These are phyloP conservation scores for Aspergillus nidulans DNA, from an alignment of 495 filamentous ascomycete genomes.

Conservation along the genomic window DNA sequence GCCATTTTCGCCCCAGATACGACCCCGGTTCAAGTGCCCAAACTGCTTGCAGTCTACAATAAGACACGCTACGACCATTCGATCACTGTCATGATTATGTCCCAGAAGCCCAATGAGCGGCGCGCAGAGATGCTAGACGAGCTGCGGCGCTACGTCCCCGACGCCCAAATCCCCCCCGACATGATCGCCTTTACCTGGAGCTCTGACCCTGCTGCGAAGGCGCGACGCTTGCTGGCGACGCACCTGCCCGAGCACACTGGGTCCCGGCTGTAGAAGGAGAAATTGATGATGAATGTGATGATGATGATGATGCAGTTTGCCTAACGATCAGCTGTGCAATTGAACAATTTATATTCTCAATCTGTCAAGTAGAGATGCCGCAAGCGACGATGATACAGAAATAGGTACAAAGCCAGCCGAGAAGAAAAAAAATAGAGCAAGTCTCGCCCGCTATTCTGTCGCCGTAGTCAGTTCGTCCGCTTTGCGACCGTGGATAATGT, in stretches of 20 bases:
- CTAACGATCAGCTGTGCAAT: too few species aligned
- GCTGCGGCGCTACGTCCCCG: neutral
- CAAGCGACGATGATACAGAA: too few species aligned
- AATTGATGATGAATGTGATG: too few species aligned
- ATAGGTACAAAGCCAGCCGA: too few species aligned
- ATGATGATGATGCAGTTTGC: too few species aligned
- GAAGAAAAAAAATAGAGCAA: too few species aligned
- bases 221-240: neutral
- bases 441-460: too few species aligned
- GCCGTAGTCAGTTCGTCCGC: too few species aligned
- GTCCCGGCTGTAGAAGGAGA: too few species aligned
- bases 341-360: too few species aligned
- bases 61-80: conserved; percentile 45
- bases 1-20: conserved; percentile 41
- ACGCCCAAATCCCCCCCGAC: neutral
- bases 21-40: conserved; percentile 29
- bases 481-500: neutral
- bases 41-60: conserved; percentile 50
- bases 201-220: neutral
- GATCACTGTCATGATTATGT: neutral
- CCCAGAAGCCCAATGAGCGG: neutral
- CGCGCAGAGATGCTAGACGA: neutral
- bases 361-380: too few species aligned
- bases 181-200: neutral
- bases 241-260: too few species aligned